Conservation (phyloP, 202 grass and related monocot species). For the Thinopyrum obtusiflorum region DNA sequence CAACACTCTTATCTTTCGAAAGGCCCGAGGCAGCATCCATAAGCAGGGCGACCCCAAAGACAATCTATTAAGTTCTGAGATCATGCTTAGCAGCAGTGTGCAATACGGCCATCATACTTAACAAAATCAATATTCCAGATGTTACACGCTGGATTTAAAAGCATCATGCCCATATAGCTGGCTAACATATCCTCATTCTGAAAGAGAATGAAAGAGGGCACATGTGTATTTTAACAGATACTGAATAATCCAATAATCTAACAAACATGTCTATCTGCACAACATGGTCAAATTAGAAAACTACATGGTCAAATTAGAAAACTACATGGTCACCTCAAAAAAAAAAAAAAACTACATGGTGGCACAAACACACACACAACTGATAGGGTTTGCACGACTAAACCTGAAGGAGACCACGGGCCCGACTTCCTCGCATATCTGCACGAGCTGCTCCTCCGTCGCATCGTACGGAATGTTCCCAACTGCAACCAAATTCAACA, state of each 20-base stretch:
- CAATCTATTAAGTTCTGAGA: neutral
- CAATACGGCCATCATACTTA: neutral
- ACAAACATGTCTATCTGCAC: neutral
- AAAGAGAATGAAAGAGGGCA: neutral
- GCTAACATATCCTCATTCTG: neutral
- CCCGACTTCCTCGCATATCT: slow-evolving; percentile 95
- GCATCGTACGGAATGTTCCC: slow-evolving; percentile 95
- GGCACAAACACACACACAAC: neutral
- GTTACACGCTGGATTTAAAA: neutral
- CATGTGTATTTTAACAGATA: neutral
- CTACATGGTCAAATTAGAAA: no score
- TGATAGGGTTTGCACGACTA: slow-evolving; percentile 16
- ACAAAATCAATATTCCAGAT: neutral
- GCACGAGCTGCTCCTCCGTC: slow-evolving; percentile 83
- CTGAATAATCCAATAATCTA: neutral
- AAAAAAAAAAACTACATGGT: no score
- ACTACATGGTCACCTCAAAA: neutral
- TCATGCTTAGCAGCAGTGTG: neutral
- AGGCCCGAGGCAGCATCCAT: neutral
- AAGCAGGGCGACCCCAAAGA: neutral
- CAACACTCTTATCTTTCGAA: neutral
- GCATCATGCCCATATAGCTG: neutral
- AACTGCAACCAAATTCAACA: slow-evolving; percentile 53
- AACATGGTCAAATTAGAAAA: neutral
- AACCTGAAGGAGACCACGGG: slow-evolving; percentile 98